These are phyloP conservation scores for Trypanosoma conorhini DNA, from an alignment of 208 protist species.

Conservation along the genomic window DNA sequence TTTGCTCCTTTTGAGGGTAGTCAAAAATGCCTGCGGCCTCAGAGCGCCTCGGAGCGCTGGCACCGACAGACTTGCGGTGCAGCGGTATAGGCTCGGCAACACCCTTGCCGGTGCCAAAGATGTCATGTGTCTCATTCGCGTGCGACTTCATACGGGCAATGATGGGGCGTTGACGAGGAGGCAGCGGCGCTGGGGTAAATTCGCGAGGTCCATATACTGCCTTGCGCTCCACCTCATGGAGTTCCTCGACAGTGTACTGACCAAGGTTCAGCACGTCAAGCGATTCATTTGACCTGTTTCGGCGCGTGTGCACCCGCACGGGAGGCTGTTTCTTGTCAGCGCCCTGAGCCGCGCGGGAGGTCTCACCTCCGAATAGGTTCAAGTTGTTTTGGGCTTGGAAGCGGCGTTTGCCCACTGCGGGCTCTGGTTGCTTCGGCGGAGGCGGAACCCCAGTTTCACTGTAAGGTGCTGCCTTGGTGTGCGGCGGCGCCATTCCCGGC, in stretches of 20 bases:
- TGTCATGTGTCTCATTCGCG: conserved; percentile 79
- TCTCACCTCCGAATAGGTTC: conserved; percentile 5
- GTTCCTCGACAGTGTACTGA: conserved; percentile 61
- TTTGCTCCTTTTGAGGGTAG: background rate
- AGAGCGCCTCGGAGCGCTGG: conserved; percentile 37
- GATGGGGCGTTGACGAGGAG: conserved; percentile 36
- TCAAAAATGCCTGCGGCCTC: conserved; percentile 11
- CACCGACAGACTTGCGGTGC: conserved; percentile 37
- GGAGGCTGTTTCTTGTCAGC: no score
- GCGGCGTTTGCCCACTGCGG: conserved; percentile 11
- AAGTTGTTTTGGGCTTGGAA: conserved; percentile 3
- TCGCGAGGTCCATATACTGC: conserved; percentile 52
- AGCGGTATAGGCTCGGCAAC: conserved; percentile 49
- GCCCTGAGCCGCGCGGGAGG: no score
- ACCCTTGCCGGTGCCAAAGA: conserved; percentile 66
- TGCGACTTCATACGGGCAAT: conserved; percentile 55
- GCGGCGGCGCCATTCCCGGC: conserved; percentile 16
- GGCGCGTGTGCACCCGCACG: no score
- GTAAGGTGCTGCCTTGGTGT: conserved; percentile 33
- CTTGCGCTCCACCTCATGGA: conserved; percentile 58
- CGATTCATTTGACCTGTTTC: conserved; percentile 21
- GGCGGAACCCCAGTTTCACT: conserved; percentile 27
- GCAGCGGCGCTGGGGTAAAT: conserved; percentile 51
- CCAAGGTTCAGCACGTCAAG: conserved; percentile 76
- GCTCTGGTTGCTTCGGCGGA: no score